phyloP scores from a whole-genome alignment of 768 basidiomycete species.

The Dictyophora rubrovolvata region DNA sequence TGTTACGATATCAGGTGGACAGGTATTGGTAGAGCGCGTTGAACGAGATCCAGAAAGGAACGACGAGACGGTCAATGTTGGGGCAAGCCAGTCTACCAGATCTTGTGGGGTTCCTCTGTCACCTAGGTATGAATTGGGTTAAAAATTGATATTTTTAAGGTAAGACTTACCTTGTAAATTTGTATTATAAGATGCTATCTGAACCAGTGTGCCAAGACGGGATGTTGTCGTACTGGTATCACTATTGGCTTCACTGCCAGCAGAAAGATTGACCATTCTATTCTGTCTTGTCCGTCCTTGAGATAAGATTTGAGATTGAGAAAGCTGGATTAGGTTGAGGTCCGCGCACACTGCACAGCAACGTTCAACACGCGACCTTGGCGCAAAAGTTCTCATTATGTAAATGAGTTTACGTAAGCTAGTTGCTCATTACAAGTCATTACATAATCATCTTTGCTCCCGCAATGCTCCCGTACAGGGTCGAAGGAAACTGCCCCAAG shows the following conservation, averaged over 20 bases:
- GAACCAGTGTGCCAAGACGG: conserved; percentile 36
- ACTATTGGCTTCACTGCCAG: neutral
- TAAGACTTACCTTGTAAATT: conserved; percentile 58
- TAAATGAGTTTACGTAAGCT: too few relatives aligned
- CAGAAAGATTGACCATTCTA: neutral
- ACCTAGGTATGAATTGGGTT: neutral
- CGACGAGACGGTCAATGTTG: conserved; percentile 65
- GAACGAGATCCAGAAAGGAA: conserved; percentile 34
- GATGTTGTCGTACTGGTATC: neutral
- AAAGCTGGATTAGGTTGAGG: too few relatives aligned
- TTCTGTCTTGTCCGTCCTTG: too few relatives aligned
- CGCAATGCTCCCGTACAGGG: too few relatives aligned
- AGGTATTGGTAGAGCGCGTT: conserved; percentile 39
- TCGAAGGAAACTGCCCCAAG: too few relatives aligned
- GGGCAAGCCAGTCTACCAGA: conserved; percentile 85
- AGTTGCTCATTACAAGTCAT: too few relatives aligned
- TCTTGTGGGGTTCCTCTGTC: conserved; percentile 61
- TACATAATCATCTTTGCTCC: too few relatives aligned
- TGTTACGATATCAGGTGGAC: conserved; percentile 67
- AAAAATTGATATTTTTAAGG: neutral
- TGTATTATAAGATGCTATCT: conserved; percentile 86
- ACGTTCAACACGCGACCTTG: too few relatives aligned
- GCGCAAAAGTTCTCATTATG: too few relatives aligned
- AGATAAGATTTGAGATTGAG: too few relatives aligned
- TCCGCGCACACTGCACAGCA: too few relatives aligned